Conservation (phyloP, 2,329 filamentous ascomycete genomes). For the Calonectria honghensis region DNA sequence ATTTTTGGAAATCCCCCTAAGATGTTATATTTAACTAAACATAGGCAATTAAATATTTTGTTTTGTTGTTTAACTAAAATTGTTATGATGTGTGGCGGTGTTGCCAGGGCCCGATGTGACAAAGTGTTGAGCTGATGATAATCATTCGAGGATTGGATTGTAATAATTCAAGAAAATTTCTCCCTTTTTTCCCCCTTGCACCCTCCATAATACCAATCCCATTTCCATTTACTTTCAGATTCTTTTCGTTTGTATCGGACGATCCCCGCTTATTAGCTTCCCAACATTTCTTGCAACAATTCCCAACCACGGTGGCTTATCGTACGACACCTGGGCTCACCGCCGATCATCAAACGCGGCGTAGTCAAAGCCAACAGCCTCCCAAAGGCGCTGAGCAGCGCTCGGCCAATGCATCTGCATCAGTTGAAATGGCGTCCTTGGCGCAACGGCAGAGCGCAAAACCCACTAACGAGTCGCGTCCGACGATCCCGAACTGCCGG, state of each 20-base stretch:
- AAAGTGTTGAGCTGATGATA: too few species aligned
- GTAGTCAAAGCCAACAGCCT: neutral
- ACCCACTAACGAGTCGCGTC: neutral
- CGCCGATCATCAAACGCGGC: neutral
- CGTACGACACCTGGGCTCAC: neutral
- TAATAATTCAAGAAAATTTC: neutral
- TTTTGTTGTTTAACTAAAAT: too few species aligned
- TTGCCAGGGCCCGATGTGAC: too few species aligned
- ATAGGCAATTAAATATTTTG: too few species aligned
- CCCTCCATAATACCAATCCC: neutral
- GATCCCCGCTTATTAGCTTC: neutral
- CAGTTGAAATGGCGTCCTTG: neutral
- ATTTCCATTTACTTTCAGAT: neutral
- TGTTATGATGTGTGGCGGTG: too few species aligned
- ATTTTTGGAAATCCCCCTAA: too few species aligned
- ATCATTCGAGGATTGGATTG: too few species aligned
- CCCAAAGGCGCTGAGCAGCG: neutral
- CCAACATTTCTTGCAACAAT: neutral
- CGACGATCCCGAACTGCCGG: constrained; percentile 21
- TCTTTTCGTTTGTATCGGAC: neutral
- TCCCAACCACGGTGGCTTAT: neutral
- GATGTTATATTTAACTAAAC: too few species aligned
- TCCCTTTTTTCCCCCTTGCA: neutral
- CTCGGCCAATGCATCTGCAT: neutral
- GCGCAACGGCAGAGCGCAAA: neutral